A percentile compares a stretch with the other conserved stretches of the same genome.
Evolutionary conservation across 2,329 filamentous ascomycete species (phyloP).

Genomic region (Penicillium sp.): DNA sequence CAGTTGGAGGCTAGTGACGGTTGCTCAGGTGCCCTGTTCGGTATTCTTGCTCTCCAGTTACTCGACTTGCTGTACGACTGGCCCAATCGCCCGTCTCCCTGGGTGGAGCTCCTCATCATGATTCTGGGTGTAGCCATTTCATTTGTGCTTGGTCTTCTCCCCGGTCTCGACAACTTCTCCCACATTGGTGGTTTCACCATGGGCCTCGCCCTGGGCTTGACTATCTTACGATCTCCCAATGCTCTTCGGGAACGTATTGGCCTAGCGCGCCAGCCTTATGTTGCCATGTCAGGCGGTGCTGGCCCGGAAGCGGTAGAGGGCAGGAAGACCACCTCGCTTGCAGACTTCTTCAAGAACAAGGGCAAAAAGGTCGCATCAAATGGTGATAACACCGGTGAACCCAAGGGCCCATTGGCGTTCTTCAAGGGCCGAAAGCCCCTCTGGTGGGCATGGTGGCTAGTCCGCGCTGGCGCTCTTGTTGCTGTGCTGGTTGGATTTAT

Average conservation of each 20-base stretch:
- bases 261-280: conserved; percentile 67
- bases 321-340: conserved; percentile 52
- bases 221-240: conserved; percentile 84
- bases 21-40: conserved; percentile 87
- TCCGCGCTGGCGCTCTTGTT: conserved; percentile 75
- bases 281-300: conserved; percentile 60
- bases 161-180: conserved; percentile 93
- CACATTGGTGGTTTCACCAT: conserved; percentile 96
- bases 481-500: conserved; percentile 84
- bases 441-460: conserved; percentile 98
- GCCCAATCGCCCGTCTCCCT: conserved; percentile 72
- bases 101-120: conserved; percentile 85
- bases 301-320: conserved; percentile 34
- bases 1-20: conserved; percentile 80
- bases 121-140: conserved; percentile 82
- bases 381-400: neutral
- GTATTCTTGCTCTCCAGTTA: conserved; percentile 82
- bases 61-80: conserved; percentile 93
- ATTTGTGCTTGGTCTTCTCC: conserved; percentile 87
- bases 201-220: conserved; percentile 83
- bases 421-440: conserved; percentile 90
- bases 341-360: conserved; percentile 52
- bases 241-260: conserved; percentile 73
- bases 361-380: conserved; percentile 50
- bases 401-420: conserved; percentile 57